Evolutionary conservation across 2,329 filamentous ascomycete species (phyloP).

Genomic region (Phoma herbarum): DNA sequence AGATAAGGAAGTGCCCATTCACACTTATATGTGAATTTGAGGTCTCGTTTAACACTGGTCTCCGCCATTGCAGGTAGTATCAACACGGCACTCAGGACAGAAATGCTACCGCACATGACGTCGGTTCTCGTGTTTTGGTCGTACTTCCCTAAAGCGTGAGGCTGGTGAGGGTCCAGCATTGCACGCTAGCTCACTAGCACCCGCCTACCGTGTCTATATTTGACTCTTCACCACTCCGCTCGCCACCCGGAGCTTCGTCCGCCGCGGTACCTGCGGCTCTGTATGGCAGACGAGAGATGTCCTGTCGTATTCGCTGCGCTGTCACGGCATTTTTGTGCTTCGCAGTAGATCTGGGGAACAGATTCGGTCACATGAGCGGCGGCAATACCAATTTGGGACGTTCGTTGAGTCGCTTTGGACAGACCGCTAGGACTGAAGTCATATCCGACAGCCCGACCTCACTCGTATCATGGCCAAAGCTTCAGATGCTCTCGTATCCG

Average conservation of each 20-base stretch:
- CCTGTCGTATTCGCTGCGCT: constrained; percentile 5
- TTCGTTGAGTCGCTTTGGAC: background rate
- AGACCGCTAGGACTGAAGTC: background rate
- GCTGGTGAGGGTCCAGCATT: constrained; percentile 7
- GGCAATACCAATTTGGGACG: background rate
- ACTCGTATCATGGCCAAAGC: constrained; percentile 13
- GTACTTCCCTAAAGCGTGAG: constrained; percentile 9
- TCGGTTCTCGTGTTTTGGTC: constrained; percentile 14
- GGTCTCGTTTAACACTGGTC: background rate
- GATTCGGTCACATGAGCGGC: background rate
- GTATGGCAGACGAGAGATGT: background rate
- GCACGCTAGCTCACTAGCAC: constrained; percentile 14
- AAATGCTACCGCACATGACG: constrained; percentile 12
- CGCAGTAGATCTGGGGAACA: background rate
- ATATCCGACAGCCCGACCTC: constrained; percentile 5
- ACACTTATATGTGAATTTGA: constrained; percentile 13
- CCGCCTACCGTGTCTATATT: constrained; percentile 17
- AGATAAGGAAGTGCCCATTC: background rate
- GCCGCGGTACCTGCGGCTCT: constrained; percentile 5
- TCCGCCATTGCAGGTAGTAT: background rate
- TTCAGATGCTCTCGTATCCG: background rate
- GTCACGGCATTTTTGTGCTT: background rate
- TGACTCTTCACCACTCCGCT: constrained; percentile 1
- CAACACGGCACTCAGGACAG: constrained; percentile 6
- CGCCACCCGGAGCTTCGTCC: constrained; percentile 6